Evolutionary conservation across 805 yeast genomes (phyloP).

Genomic region (Metschnikowia baotianmanensis): DNA sequence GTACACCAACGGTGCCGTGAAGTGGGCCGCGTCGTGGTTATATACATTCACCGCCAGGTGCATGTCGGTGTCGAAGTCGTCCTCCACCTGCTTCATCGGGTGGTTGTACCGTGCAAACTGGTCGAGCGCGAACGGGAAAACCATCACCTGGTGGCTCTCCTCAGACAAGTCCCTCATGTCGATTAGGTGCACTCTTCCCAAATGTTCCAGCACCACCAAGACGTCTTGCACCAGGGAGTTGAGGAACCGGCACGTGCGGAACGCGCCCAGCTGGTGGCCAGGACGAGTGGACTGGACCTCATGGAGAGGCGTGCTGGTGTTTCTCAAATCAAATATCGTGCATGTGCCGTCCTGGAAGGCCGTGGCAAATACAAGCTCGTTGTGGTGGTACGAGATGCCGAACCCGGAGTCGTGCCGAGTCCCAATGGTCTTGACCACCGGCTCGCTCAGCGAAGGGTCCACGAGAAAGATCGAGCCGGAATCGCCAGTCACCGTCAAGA

Average conservation of each 20-base stretch:
- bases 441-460: constrained; percentile 38
- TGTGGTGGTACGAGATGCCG: constrained; percentile 74
- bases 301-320: constrained; percentile 48
- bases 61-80: constrained; percentile 3
- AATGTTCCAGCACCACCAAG: constrained; percentile 76
- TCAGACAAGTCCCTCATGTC: constrained; percentile 63
- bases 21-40: constrained; percentile 12
- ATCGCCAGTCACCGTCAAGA: constrained; percentile 69
- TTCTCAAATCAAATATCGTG: constrained; percentile 72
- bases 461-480: constrained; percentile 59
- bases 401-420: constrained; percentile 78
- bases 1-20: constrained; percentile 40
- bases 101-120: constrained; percentile 33
- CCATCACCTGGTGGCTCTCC: constrained; percentile 53
- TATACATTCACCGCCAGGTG: constrained; percentile 14
- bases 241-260: constrained; percentile 54
- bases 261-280: constrained; percentile 58
- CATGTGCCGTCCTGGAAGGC: constrained; percentile 87
- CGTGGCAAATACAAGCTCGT: constrained; percentile 70
- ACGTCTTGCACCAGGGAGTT: constrained; percentile 70
- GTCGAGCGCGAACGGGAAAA: constrained; percentile 54
- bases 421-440: constrained; percentile 40
- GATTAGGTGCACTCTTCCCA: constrained; percentile 79
- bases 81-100: constrained; percentile 5
- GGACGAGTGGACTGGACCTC: constrained; percentile 60